These are phyloP conservation scores for Leccinum subgranulosum DNA, from an alignment of 768 basidiomycete genomes.

Conservation along the genomic window DNA sequence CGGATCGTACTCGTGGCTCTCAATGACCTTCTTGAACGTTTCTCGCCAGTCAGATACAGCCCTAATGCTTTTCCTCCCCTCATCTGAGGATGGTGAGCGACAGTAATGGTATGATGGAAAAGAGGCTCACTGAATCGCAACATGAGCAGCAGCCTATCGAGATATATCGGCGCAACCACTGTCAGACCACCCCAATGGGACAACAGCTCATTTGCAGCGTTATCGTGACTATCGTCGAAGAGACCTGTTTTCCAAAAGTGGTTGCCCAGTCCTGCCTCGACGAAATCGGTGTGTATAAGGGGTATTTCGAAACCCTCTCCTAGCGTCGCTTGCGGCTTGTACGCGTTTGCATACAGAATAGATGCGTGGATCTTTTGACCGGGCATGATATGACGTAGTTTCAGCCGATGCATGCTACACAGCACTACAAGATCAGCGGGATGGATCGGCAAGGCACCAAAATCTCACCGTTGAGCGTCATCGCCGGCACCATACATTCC, in stretches of 20 bases:
- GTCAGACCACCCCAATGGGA: neutral
- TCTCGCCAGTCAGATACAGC: too few species aligned
- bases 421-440: neutral
- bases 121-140: neutral
- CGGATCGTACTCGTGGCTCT: too few species aligned
- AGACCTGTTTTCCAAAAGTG: neutral
- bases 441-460: too few species aligned
- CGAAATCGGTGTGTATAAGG: neutral
- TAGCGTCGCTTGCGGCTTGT: neutral
- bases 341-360: neutral
- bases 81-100: too few species aligned
- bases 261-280: neutral
- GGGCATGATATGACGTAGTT: neutral
- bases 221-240: neutral
- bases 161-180: neutral
- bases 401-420: neutral
- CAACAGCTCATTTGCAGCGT: neutral
- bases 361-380: neutral
- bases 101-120: too few species aligned
- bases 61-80: too few species aligned
- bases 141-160: neutral
- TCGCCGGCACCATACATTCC: too few species aligned
- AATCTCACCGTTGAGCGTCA: too few species aligned
- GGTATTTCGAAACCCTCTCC: neutral
- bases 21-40: too few species aligned